Conservation (phyloP, 116 monocot genomes). For the Papilionanthe hybrid region DNA sequence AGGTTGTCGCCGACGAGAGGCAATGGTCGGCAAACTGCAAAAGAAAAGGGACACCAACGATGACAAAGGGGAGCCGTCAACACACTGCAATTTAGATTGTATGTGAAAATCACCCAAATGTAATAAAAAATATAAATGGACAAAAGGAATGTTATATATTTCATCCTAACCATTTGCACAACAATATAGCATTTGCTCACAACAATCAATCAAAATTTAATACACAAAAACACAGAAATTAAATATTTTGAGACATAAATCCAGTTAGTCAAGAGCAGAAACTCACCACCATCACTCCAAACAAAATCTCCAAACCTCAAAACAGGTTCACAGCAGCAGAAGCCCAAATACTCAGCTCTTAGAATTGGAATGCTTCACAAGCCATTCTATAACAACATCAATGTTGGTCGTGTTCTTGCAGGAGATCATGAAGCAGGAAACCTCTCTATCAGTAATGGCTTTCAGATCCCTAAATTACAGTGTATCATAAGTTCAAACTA, state of each 20-base stretch:
- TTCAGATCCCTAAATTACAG: constrained; percentile 57
- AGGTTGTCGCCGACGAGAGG: too few relatives aligned
- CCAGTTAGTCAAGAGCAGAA: not conserved
- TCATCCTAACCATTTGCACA: not conserved
- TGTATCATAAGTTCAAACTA: not conserved
- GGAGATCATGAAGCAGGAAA: constrained; percentile 92
- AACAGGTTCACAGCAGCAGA: not conserved
- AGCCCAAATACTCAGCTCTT: constrained; percentile 19
- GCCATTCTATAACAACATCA: constrained; percentile 88
- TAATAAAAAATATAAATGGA: too few relatives aligned
- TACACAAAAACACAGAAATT: not conserved
- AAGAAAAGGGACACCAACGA: too few relatives aligned
- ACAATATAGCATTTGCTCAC: not conserved
- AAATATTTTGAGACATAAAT: not conserved
- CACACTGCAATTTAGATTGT: too few relatives aligned
- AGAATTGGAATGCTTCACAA: constrained; percentile 86
- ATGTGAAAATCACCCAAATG: too few relatives aligned
- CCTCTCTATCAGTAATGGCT: constrained; percentile 71
- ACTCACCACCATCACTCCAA: not conserved
- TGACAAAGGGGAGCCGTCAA: too few relatives aligned
- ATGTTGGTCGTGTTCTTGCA: constrained; percentile 97
- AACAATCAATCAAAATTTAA: not conserved
- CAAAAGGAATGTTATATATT: not conserved
- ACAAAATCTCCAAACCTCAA: not conserved
- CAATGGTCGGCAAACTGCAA: too few relatives aligned